Evolutionary conservation across 1,139 yeast species (phyloP).

Genomic region (Geotrichum bryndzae): DNA sequence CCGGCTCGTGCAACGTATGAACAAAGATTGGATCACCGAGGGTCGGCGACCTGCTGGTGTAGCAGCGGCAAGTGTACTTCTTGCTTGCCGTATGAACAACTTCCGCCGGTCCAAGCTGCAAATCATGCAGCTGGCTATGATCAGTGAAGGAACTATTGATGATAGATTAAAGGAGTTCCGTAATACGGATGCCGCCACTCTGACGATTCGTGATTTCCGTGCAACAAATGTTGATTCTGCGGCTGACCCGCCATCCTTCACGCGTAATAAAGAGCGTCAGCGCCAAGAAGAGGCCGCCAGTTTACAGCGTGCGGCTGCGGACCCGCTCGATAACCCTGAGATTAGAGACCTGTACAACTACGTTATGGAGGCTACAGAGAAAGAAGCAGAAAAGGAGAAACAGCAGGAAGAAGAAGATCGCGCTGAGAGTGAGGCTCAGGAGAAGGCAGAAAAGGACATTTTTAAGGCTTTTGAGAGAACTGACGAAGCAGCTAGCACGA

Average conservation of each 20-base stretch:
- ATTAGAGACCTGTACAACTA: slow-evolving; percentile 13
- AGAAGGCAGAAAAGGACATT: slow-evolving; percentile 4
- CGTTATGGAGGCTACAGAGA: slow-evolving; percentile 16
- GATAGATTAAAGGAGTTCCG: slow-evolving; percentile 83
- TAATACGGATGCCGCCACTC: slow-evolving; percentile 63
- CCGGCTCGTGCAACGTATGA: slow-evolving; percentile 81
- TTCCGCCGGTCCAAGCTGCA: slow-evolving; percentile 88
- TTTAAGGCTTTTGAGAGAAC: slow-evolving; percentile 7
- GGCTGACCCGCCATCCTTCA: slow-evolving; percentile 79
- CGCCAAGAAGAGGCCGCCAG: slow-evolving; percentile 16
- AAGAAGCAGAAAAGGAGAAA: slow-evolving; percentile 12
- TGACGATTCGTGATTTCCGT: slow-evolving; percentile 72
- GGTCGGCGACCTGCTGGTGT: slow-evolving; percentile 98
- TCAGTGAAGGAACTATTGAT: slow-evolving; percentile 90
- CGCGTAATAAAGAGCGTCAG: slow-evolving; percentile 31
- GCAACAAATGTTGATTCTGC: slow-evolving; percentile 42
- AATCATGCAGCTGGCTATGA: slow-evolving; percentile 90
- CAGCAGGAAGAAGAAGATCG: slow-evolving; percentile 12
- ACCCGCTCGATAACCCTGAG: slow-evolving; percentile 9
- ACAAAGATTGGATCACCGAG: slow-evolving; percentile 90
- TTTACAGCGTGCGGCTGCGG: background rate
- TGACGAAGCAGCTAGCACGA: background rate
- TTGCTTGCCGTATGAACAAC: slow-evolving; percentile 96
- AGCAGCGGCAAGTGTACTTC: slow-evolving; percentile 90
- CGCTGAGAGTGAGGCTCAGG: slow-evolving; percentile 14